These are phyloP conservation scores for Piper longum DNA, from an alignment of 164 flowering plant species.

Conservation along the genomic window DNA sequence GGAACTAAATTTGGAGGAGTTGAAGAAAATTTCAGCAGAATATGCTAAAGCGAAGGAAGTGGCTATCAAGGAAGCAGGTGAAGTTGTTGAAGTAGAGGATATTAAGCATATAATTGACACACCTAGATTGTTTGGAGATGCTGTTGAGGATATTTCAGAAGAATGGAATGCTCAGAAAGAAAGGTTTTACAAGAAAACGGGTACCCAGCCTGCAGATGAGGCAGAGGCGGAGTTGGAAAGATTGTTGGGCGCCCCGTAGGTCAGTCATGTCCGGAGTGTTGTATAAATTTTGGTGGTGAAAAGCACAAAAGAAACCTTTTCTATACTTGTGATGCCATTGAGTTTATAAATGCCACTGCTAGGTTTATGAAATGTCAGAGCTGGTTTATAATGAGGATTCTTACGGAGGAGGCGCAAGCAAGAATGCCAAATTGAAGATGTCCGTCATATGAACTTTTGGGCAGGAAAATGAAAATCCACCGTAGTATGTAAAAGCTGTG, in stretches of 20 bases:
- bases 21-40: conserved; percentile 40
- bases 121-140: conserved; percentile 30
- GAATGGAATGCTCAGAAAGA: conserved; percentile 51
- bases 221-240: conserved; percentile 15
- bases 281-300: too few species aligned
- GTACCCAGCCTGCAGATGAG: conserved; percentile 8
- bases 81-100: conserved; percentile 40
- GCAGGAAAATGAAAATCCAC: too few species aligned
- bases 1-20: conserved; percentile 43
- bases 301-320: too few species aligned
- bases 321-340: too few species aligned
- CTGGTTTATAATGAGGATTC: too few species aligned
- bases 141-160: conserved; percentile 26
- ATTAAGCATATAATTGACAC: conserved; percentile 53
- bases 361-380: too few species aligned
- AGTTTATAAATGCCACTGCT: too few species aligned
- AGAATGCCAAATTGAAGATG: too few species aligned
- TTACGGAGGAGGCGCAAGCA: too few species aligned
- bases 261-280: background rate
- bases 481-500: too few species aligned
- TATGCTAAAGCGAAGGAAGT: conserved; percentile 16
- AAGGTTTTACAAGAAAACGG: conserved; percentile 31
- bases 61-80: conserved; percentile 44
- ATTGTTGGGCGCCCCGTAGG: conserved; percentile 6
- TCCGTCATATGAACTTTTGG: too few species aligned